phyloP scores from a whole-genome alignment of 1,139 yeast genomes.

The Blastobotrys proliferans region DNA sequence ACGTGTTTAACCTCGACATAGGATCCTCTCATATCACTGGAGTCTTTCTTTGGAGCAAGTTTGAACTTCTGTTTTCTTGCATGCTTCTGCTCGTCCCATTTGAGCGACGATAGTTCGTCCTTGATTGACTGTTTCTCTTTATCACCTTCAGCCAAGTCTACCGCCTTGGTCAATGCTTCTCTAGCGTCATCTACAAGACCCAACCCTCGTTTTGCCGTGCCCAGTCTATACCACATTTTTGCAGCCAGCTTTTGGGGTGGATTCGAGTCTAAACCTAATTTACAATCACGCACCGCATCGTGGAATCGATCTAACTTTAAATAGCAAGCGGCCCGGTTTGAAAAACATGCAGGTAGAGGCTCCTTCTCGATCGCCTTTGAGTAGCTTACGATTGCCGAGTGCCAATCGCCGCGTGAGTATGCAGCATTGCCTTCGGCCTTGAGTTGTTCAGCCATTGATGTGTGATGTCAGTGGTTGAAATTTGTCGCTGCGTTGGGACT shows the following conservation, averaged over 20 bases:
- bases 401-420: constrained; percentile 37
- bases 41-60: neutral
- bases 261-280: constrained; percentile 46
- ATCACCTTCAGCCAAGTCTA: constrained; percentile 43
- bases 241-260: constrained; percentile 37
- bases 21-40: constrained; percentile 10
- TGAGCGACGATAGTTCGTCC: constrained; percentile 16
- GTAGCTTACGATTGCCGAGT: constrained; percentile 63
- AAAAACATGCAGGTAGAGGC: constrained; percentile 66
- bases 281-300: constrained; percentile 52
- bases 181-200: constrained; percentile 37
- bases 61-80: constrained; percentile 13
- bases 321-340: constrained; percentile 83
- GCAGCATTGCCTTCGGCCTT: constrained; percentile 11
- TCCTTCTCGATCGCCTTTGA: constrained; percentile 66
- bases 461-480: no score
- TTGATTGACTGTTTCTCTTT: constrained; percentile 28
- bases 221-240: constrained; percentile 59
- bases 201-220: constrained; percentile 43
- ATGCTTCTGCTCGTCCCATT: constrained; percentile 16
- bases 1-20: constrained; percentile 15
- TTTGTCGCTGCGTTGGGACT: no score
- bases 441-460: constrained; percentile 3
- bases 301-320: constrained; percentile 51
- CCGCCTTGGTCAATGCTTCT: constrained; percentile 40